Evolutionary conservation across 345 rosid species (phyloP).

Genomic region (Sonneratia alba): DNA sequence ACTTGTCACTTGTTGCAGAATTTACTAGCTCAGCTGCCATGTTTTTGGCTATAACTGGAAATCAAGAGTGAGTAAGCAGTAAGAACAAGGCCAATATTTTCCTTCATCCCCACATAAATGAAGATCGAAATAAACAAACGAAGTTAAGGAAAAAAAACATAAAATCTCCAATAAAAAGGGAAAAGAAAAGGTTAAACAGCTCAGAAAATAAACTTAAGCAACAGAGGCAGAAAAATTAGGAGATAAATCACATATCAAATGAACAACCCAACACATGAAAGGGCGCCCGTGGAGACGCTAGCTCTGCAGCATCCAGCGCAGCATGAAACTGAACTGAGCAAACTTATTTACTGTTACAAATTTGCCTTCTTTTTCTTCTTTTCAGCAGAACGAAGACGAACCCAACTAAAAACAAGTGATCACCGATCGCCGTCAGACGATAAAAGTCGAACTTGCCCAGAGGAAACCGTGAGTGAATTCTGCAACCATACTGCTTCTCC

Average conservation of each 20-base stretch:
- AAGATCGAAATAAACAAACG: neutral
- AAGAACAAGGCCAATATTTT: neutral
- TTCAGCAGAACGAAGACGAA: neutral
- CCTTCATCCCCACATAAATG: neutral
- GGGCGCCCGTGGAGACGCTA: neutral
- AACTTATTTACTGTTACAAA: neutral
- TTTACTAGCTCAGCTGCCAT: constrained; percentile 90
- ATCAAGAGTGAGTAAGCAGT: neutral
- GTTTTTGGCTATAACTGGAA: constrained; percentile 6
- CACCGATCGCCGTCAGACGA: neutral
- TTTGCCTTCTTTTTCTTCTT: neutral
- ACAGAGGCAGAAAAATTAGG: neutral
- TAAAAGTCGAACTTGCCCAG: neutral
- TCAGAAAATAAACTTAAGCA: neutral
- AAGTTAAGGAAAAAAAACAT: neutral
- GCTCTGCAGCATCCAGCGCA: neutral
- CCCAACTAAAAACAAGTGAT: neutral
- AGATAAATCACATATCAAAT: neutral
- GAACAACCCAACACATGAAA: neutral
- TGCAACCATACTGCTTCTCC: neutral
- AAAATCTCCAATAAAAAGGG: neutral
- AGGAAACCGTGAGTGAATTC: too few relatives aligned
- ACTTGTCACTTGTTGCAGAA: constrained; percentile 80
- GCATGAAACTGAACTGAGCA: neutral
- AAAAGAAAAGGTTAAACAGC: neutral